These are phyloP conservation scores for Sarocladium brachiariae DNA, from an alignment of 2,329 filamentous ascomycete species.

Conservation along the genomic window DNA sequence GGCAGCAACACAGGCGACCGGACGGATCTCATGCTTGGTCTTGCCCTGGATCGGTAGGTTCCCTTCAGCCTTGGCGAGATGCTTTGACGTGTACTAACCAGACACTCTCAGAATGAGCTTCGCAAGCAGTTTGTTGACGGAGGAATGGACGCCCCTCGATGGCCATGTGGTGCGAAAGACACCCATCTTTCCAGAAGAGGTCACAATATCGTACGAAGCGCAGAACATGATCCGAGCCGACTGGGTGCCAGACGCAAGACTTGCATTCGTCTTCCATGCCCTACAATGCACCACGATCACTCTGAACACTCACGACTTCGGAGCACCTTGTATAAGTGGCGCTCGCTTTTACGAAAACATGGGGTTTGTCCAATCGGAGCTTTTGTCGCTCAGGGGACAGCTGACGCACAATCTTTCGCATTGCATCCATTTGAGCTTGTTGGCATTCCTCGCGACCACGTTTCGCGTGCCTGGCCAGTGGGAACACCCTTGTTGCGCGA, in stretches of 20 bases:
- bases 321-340: not conserved
- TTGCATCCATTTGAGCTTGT: not conserved
- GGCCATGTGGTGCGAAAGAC: no score
- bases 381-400: not conserved
- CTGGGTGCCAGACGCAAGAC: not conserved
- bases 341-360: not conserved
- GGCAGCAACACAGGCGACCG: not conserved
- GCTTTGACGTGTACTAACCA: not conserved
- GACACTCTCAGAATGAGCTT: not conserved
- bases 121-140: not conserved
- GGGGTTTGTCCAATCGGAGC: slow-evolving; percentile 5
- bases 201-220: not conserved
- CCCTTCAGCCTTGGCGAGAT: not conserved
- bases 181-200: not conserved
- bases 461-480: slow-evolving; percentile 5
- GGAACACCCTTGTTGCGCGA: not conserved
- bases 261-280: not conserved
- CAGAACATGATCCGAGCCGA: not conserved
- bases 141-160: not conserved
- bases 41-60: slow-evolving; percentile 1
- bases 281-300: slow-evolving; percentile 2
- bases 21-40: not conserved
- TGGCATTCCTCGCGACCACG: slow-evolving; percentile 7
- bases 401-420: not conserved
- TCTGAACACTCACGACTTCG: slow-evolving; percentile 1